Percentiles rank a stretch among this genome's conserved stretches.
Evolutionary conservation across 345 rosid genomes (phyloP).

Genomic region (Acer saccharum): DNA sequence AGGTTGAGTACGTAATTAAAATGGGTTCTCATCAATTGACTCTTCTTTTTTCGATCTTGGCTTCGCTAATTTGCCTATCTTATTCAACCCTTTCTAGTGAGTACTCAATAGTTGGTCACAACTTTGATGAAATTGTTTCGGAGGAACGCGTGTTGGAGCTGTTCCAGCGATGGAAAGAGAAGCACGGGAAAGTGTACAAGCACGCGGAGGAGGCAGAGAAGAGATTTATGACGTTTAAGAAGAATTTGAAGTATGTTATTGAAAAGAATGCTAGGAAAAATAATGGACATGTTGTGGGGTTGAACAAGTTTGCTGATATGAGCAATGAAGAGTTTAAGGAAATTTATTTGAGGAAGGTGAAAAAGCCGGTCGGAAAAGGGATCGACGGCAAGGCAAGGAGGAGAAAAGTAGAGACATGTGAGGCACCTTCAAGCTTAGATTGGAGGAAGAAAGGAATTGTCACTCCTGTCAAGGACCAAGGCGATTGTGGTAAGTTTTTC

Average conservation of each 20-base stretch:
- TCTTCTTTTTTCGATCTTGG: conserved; percentile 31
- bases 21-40: conserved; percentile 32
- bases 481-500: conserved; percentile 48
- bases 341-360: conserved; percentile 45
- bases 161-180: conserved; percentile 51
- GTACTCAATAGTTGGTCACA: conserved; percentile 47
- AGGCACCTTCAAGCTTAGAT: conserved; percentile 58
- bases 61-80: conserved; percentile 28
- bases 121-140: conserved; percentile 32
- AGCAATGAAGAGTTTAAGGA: conserved; percentile 60
- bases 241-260: conserved; percentile 52
- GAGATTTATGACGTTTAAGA: conserved; percentile 44
- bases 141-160: conserved; percentile 49
- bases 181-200: conserved; percentile 56
- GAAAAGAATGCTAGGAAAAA: conserved; percentile 31
- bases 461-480: conserved; percentile 60
- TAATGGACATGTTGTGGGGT: conserved; percentile 40
- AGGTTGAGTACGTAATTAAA: conserved; percentile 14
- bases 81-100: conserved; percentile 33
- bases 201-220: conserved; percentile 46
- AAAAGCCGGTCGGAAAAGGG: conserved; percentile 38
- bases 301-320: conserved; percentile 71
- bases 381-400: conserved; percentile 8
- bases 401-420: conserved; percentile 39
- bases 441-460: conserved; percentile 70